phyloP scores from a whole-genome alignment of 2,329 filamentous ascomycete genomes.

The Alternaria triticimaculans region DNA sequence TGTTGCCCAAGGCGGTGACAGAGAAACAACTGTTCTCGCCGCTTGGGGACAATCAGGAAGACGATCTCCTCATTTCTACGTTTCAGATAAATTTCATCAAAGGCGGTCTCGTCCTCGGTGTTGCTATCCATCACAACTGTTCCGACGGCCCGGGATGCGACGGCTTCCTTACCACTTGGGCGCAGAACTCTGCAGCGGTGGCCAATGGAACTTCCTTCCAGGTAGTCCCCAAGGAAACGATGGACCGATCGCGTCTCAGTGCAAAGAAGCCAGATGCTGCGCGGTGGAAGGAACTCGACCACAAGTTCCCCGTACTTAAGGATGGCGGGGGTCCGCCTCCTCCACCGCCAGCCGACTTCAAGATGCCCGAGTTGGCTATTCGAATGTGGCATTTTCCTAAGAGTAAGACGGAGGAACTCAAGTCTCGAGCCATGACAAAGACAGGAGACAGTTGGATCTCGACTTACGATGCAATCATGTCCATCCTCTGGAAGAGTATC shows the following conservation, averaged over 20 bases:
- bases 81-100: constrained; percentile 38
- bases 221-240: neutral
- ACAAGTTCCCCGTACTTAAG: constrained; percentile 11
- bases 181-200: constrained; percentile 28
- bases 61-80: constrained; percentile 12
- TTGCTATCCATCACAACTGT: constrained; percentile 33
- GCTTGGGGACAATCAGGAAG: neutral
- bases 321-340: constrained; percentile 18
- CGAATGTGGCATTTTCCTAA: constrained; percentile 31
- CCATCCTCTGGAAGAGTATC: constrained; percentile 29
- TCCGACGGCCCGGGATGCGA: constrained; percentile 35
- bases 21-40: constrained; percentile 1
- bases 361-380: constrained; percentile 26
- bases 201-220: constrained; percentile 14
- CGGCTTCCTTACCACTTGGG: constrained; percentile 34
- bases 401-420: constrained; percentile 23
- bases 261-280: neutral
- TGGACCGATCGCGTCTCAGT: neutral
- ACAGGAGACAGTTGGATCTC: constrained; percentile 22
- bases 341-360: constrained; percentile 28
- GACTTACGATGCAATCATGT: constrained; percentile 37
- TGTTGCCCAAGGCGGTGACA: neutral
- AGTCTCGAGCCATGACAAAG: constrained; percentile 10
- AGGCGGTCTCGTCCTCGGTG: constrained; percentile 35
- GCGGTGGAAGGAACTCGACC: neutral